Conservation (phyloP, 75 land plant genomes). For the Larix kaempferi region DNA sequence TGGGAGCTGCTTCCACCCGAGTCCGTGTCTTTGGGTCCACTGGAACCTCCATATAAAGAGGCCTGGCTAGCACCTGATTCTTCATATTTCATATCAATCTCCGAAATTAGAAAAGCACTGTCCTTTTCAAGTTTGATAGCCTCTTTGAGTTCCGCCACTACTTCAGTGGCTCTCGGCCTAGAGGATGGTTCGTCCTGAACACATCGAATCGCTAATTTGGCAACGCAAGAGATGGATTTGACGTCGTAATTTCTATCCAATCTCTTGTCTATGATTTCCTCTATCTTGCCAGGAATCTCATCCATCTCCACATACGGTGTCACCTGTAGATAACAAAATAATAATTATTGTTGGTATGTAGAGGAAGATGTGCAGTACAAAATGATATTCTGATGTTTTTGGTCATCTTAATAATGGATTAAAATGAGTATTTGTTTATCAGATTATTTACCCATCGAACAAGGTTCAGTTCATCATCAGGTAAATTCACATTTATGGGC, state of each 20-base stretch:
- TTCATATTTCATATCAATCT: too few relatives aligned
- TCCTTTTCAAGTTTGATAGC: not conserved
- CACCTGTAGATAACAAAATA: not conserved
- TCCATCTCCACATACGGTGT: not conserved
- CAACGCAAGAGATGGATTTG: slow-evolving; percentile 15
- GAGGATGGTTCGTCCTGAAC: not conserved
- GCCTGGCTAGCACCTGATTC: too few relatives aligned
- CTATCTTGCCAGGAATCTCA: not conserved
- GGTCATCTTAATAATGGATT: too few relatives aligned
- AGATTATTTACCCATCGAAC: not conserved
- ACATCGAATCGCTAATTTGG: slow-evolving; percentile 25
- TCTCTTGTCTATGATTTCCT: not conserved
- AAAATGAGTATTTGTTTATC: too few relatives aligned
- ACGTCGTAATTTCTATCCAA: not conserved
- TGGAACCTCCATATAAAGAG: too few relatives aligned
- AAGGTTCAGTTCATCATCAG: not conserved
- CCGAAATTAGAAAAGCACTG: too few relatives aligned
- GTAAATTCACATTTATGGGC: slow-evolving; percentile 18
- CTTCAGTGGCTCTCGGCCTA: slow-evolving; percentile 24
- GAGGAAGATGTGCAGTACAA: too few relatives aligned
- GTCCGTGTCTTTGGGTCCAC: too few relatives aligned
- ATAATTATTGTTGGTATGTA: too few relatives aligned
- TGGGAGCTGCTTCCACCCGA: too few relatives aligned
- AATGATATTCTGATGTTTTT: too few relatives aligned
- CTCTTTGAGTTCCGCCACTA: slow-evolving; percentile 21